Evolutionary conservation across 148 eudicot species (phyloP).

Genomic region (Rheum nobile): DNA sequence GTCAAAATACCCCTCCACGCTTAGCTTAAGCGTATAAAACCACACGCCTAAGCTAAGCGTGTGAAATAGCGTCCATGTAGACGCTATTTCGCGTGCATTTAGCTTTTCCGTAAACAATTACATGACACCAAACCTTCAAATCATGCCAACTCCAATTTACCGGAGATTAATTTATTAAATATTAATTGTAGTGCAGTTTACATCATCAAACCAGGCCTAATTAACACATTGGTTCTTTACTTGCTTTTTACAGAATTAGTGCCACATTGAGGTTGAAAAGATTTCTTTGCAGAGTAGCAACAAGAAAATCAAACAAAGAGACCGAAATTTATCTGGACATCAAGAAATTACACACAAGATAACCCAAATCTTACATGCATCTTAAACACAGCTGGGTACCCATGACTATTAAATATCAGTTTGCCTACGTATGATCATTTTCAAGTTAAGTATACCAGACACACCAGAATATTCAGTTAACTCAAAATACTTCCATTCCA

Average conservation of each 20-base stretch:
- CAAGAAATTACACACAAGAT: background rate
- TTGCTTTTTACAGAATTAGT: too few species aligned
- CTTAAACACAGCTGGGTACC: too few species aligned
- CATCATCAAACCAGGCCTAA: too few species aligned
- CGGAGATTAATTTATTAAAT: background rate
- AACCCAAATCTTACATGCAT: too few species aligned
- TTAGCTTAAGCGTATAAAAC: too few species aligned
- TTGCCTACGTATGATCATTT: background rate
- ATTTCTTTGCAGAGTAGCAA: background rate
- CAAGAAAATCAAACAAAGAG: background rate
- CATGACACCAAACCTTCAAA: background rate
- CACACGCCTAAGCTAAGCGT: too few species aligned
- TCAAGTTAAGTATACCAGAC: background rate
- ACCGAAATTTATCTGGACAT: background rate
- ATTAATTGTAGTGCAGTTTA: too few species aligned
- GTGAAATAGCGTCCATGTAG: too few species aligned
- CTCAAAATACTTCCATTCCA: conserved; percentile 27
- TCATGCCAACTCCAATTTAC: background rate
- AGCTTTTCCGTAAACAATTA: background rate
- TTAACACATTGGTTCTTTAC: too few species aligned
- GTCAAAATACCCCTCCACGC: too few species aligned
- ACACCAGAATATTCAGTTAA: background rate
- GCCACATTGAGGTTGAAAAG: background rate
- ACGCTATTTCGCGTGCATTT: too few species aligned
- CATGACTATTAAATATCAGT: background rate